phyloP scores from a whole-genome alignment of 1,284 basidiomycete species.

The Sphaerobolus stellatus region DNA sequence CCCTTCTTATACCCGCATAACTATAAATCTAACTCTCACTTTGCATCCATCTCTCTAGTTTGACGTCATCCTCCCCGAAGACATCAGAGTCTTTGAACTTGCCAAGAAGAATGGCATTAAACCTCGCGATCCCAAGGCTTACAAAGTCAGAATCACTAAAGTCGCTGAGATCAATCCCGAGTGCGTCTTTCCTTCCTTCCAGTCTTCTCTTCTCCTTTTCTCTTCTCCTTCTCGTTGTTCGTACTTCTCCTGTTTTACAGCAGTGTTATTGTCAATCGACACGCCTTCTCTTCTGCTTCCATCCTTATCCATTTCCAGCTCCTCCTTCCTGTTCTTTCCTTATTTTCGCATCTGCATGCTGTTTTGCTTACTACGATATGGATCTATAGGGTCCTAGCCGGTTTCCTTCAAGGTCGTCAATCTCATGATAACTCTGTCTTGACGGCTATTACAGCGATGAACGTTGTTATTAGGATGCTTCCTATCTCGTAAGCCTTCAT shows the following conservation, averaged over 20 bases:
- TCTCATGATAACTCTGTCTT: slow-evolving; percentile 67
- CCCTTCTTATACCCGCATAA: no score
- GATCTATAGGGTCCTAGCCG: slow-evolving; percentile 60
- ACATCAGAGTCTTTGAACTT: no score
- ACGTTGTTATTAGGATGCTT: slow-evolving; percentile 74
- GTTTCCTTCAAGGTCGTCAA: slow-evolving; percentile 65
- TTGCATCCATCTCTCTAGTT: background rate
- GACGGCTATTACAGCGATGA: slow-evolving; percentile 74
- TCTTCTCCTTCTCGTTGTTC: slow-evolving; percentile 11
- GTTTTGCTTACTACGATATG: no score
- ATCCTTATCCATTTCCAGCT: no score
- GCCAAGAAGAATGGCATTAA: no score
- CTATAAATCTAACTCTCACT: background rate
- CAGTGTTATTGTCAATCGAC: background rate
- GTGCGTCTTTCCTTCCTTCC: no score
- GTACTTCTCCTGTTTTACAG: slow-evolving; percentile 6
- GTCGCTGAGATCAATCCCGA: slow-evolving; percentile 77
- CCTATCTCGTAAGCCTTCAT: slow-evolving; percentile 46
- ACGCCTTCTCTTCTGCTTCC: no score
- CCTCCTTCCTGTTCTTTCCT: no score
- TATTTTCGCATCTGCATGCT: no score
- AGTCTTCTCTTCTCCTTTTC: no score
- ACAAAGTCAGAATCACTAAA: slow-evolving; percentile 52
- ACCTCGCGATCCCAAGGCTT: slow-evolving; percentile 3
- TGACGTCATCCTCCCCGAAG: background rate